Evolutionary conservation across 257 asterid genomes (phyloP).

Genomic region (Przewalskia tangutica): DNA sequence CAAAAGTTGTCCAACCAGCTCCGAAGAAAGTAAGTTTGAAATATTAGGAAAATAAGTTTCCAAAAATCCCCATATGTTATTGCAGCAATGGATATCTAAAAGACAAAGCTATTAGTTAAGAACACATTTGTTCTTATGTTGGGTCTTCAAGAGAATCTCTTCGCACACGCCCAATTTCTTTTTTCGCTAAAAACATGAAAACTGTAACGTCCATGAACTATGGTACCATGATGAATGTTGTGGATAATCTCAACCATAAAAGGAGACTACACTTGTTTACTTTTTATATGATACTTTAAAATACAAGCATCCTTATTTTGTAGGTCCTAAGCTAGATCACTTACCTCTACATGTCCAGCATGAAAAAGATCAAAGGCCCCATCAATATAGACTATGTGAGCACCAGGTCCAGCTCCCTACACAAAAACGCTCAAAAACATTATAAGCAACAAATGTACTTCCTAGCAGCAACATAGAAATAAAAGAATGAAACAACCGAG

Average conservation of each 20-base stretch:
- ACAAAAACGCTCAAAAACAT: conserved; percentile 6
- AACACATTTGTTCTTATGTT: background rate
- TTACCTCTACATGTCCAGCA: conserved; percentile 94
- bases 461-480: conserved; percentile 6
- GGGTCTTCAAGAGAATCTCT: conserved; percentile 1
- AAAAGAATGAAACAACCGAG: conserved; percentile 2
- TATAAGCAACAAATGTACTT: conserved; percentile 10
- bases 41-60: background rate
- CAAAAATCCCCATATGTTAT: background rate
- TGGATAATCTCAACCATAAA: background rate
- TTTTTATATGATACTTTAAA: background rate
- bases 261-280: background rate
- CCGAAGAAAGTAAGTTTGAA: background rate
- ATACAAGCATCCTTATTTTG: background rate
- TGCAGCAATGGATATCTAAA: background rate
- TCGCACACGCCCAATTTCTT: background rate
- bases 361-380: conserved; percentile 99
- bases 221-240: background rate
- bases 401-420: conserved; percentile 93
- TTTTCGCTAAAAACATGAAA: background rate
- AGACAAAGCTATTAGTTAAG: background rate
- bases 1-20: background rate
- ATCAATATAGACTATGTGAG: conserved; percentile 91
- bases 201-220: background rate
- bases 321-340: background rate